Base-by-base conservation (phyloP, 495 filamentous ascomycete genomes). In the Bombardia bombarda region DNA sequence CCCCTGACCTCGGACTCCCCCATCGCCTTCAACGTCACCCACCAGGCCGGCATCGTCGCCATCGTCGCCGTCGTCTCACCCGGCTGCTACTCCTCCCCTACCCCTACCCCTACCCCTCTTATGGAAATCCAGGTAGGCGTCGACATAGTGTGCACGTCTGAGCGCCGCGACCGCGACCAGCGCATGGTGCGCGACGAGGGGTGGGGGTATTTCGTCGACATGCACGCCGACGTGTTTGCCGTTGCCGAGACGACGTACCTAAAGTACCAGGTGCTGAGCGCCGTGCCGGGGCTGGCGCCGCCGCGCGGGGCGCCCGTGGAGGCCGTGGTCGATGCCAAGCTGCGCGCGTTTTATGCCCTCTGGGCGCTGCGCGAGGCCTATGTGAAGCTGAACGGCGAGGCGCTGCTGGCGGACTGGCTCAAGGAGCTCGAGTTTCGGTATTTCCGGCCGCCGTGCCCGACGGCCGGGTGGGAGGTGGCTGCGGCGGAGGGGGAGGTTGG, bases 341-440 rank as follows among this genome's bases (percentile, higher is more conserved):
- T 93, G 32, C 71, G 89, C 2, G 67, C 79, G 4, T 96, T 96
- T 61, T 95, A 92, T 54, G 79, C 88, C 2, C 84, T 83, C 50
- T 95, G 87, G 86, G 87, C 83, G 42, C 70, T 92, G 41, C 85
- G 92, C 51, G 89, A 95, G 65, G 85, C 89, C 1, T 96, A 89
- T 64, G 79, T 96, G 49, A 96, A 96, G 74, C 78, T 96, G 76
- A 87, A 86, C 7, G 89, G 89, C 22, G 88, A 94, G 51, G 89
- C 86, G 14, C 67, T 96, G 37, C 65, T 94, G 25, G 88, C 88
- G 3, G 68, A 73, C 2, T 95, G 87, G 88, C 58, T 95, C 42
- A 59, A 66, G 35, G 74, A 83, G 50, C 49, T 73, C 16, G 66
- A 70, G 51, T 69, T 71, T 19, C 34, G 46, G 19, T 33, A 43